Evolutionary conservation across 163 green algal species (phyloP).

Genomic region (Chlamydomonas reinhardtii): DNA sequence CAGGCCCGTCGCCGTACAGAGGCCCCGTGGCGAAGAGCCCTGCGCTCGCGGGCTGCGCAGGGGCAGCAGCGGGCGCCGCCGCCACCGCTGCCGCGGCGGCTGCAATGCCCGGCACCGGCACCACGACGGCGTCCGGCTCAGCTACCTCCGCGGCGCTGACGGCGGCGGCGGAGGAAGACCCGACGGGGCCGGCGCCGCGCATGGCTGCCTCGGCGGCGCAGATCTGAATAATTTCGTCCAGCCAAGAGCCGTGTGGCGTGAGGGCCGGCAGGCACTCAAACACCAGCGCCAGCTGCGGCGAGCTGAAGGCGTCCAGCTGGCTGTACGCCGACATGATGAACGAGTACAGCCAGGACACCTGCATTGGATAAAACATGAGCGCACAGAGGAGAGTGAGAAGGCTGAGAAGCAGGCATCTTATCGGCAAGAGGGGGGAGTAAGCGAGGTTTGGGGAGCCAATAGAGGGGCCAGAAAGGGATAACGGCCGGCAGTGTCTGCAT

Average conservation of each 20-base stretch:
- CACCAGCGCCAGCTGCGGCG: conserved; percentile 55
- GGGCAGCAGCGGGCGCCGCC: too few species aligned
- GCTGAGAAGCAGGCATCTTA: too few species aligned
- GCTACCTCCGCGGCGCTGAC: neutral
- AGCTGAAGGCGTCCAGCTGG: conserved; percentile 57
- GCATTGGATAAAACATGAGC: neutral
- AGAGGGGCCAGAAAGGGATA: too few species aligned
- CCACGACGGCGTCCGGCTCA: neutral
- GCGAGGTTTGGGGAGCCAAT: too few species aligned
- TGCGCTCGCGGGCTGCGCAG: too few species aligned
- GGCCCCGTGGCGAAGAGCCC: too few species aligned
- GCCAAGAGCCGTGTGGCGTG: conserved; percentile 44
- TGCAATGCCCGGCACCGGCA: neutral
- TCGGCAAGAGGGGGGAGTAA: too few species aligned
- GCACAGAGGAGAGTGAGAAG: neutral
- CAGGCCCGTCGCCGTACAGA: too few species aligned
- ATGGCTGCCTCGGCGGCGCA: conserved; percentile 49
- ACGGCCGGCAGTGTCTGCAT: too few species aligned
- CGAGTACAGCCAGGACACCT: conserved; percentile 64
- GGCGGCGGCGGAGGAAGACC: neutral
- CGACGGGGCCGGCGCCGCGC: neutral
- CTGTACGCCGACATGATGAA: conserved; percentile 63
- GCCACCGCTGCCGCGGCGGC: too few species aligned
- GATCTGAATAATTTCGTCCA: conserved; percentile 63
- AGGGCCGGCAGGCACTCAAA: conserved; percentile 64